phyloP scores from a whole-genome alignment of 352 stramenopile genomes.

The Lagenidium giganteum region DNA sequence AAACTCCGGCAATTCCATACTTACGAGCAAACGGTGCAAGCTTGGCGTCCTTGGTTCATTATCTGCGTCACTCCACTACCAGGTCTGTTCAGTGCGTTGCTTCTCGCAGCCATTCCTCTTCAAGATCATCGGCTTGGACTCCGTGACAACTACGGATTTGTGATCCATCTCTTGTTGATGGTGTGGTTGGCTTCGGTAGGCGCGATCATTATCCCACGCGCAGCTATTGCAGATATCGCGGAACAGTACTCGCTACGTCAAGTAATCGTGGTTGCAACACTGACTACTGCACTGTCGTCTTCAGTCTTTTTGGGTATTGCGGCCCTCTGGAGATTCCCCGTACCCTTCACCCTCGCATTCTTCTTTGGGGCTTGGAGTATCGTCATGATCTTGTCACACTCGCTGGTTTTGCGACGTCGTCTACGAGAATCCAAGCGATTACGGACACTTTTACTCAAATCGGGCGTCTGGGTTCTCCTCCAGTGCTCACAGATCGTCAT shows the following conservation, averaged over 20 bases:
- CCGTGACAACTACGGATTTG: not conserved
- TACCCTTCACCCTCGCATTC: not conserved
- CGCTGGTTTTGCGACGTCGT: not conserved
- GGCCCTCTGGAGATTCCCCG: not conserved
- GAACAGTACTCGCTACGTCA: not conserved
- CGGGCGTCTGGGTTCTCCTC: not conserved
- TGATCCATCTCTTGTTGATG: not conserved
- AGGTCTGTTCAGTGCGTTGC: not conserved
- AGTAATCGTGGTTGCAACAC: not conserved
- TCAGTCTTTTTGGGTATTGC: not conserved
- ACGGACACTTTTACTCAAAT: not conserved
- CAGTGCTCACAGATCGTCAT: not conserved
- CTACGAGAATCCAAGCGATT: not conserved
- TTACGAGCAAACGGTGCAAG: not conserved
- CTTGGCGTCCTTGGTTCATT: not conserved
- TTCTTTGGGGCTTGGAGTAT: not conserved
- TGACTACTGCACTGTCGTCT: no score
- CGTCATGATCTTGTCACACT: not conserved
- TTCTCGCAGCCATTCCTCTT: not conserved
- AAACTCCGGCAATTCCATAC: not conserved
- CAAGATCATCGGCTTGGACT: constrained; percentile 1
- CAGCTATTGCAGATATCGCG: not conserved
- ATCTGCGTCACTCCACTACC: not conserved
- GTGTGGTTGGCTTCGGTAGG: not conserved
- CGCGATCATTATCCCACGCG: not conserved